These are phyloP conservation scores for Thielaviopsis musarum DNA, from an alignment of 2,329 filamentous ascomycete genomes.

Conservation along the genomic window DNA sequence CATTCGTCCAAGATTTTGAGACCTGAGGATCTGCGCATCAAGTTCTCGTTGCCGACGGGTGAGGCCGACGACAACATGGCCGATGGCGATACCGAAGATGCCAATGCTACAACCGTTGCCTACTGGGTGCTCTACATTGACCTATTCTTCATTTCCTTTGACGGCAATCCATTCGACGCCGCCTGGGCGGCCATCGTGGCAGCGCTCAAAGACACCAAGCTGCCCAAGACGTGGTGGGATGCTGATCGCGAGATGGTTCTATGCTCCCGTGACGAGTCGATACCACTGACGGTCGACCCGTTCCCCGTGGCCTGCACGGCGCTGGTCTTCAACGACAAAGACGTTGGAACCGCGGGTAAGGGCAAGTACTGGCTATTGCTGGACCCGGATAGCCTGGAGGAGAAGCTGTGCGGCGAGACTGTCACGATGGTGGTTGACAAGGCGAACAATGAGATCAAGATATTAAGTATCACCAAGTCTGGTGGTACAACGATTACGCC, in stretches of 20 bases:
- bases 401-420: conserved; percentile 66
- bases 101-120: conserved; percentile 44
- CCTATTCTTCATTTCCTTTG: conserved; percentile 82
- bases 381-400: conserved; percentile 83
- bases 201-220: conserved; percentile 57
- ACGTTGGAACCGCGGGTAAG: conserved; percentile 10
- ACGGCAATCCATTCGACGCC: conserved; percentile 82
- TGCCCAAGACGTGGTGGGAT: conserved; percentile 74
- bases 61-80: conserved; percentile 25
- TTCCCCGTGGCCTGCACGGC: conserved; percentile 65
- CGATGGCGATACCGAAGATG: conserved; percentile 24
- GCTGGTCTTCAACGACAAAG: conserved; percentile 25
- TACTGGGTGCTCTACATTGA: conserved; percentile 96
- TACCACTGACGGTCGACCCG: conserved; percentile 40
- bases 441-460: conserved; percentile 30
- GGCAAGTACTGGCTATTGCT: conserved; percentile 58
- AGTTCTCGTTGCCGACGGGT: conserved; percentile 30
- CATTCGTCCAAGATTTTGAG: conserved; percentile 53
- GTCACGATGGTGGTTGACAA: conserved; percentile 68
- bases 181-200: conserved; percentile 75
- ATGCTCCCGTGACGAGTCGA: conserved; percentile 46
- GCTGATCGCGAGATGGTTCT: conserved; percentile 61
- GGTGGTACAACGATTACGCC: conserved; percentile 32
- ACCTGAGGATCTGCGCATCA: conserved; percentile 55
- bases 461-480: not conserved